Evolutionary conservation across 148 eudicot species (phyloP).

Genomic region (Dianthus caryophyllus): DNA sequence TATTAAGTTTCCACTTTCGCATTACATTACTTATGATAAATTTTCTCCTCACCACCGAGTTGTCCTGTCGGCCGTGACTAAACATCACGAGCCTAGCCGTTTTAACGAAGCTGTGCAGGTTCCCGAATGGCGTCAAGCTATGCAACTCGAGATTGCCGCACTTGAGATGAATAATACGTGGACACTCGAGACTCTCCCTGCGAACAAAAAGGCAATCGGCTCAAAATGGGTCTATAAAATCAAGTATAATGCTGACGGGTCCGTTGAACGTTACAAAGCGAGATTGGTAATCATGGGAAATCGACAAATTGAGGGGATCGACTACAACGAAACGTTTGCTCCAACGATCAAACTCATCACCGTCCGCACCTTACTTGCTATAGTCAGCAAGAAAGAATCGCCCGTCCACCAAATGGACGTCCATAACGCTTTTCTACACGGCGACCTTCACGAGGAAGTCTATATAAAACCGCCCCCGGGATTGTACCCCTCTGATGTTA

Average conservation of each 20-base stretch:
- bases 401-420: too few relatives aligned
- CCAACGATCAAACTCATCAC: too few relatives aligned
- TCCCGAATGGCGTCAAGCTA: background rate
- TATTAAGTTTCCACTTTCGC: background rate
- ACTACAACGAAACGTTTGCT: too few relatives aligned
- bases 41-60: background rate
- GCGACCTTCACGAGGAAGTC: too few relatives aligned
- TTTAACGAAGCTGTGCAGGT: background rate
- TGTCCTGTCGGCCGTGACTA: background rate
- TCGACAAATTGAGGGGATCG: too few relatives aligned
- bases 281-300: background rate
- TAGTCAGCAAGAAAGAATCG: too few relatives aligned
- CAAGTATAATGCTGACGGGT: background rate
- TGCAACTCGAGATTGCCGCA: background rate
- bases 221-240: slow-evolving; percentile 1
- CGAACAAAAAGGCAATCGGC: background rate
- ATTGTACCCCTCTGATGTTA: too few relatives aligned
- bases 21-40: too few relatives aligned
- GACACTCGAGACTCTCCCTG: background rate
- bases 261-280: background rate
- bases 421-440: too few relatives aligned
- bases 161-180: background rate
- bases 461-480: background rate
- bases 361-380: too few relatives aligned
- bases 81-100: background rate